Evolutionary conservation across 768 basidiomycete genomes (phyloP), one percentile per base, ranked within the genome.

Genomic region (Mycena maculata): DNA sequence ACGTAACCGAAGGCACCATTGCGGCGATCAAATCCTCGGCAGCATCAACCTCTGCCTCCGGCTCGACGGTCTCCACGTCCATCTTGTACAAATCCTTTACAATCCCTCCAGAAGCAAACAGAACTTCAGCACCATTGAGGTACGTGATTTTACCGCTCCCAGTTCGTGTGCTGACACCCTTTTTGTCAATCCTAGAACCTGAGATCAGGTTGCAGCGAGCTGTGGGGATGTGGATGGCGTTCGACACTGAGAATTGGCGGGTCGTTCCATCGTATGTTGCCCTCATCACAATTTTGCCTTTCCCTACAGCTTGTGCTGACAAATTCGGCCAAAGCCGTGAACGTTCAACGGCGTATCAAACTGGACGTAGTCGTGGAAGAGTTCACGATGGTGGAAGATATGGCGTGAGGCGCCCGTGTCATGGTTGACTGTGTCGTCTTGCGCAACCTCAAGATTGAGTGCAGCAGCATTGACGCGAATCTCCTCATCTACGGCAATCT

Each of bases 331-430:
- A 27, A 70, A 70, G 0, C 60, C 57, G 16, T 60, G 53, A 2
- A 70, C 70, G 16, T 15, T 10, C 47, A 71, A 11, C 42, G 60
- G 68, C 3, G 20, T 10, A 0, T 64, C 58, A 28, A 72, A 58
- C 3, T 41, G 16, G 1, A 20, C 36, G 36, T 71, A 72, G 20
- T 60, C 36, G 2, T 54, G 60, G 49, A 74, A 74, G 0, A 18
- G 7, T 12, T 31, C 2, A 4, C 7, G 22, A 6, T 63, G 31
- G 44, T 60, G 18, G 59, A 67, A 66, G 49, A 70, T 65, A 27
- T 72, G 72, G 0, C 58, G 59, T 2, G 69, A 56, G 1, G 73
- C 73, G 1, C 73, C 73, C 0, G 72, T 68, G 30, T 74, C 73
- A 23, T 64, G 59, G 25, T 63, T 12, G 3, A 68, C 23, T 2